Percentiles rank a stretch among this genome's conserved stretches.
Conservation (phyloP, 805 yeast genomes). For the Ogataea corticis region DNA sequence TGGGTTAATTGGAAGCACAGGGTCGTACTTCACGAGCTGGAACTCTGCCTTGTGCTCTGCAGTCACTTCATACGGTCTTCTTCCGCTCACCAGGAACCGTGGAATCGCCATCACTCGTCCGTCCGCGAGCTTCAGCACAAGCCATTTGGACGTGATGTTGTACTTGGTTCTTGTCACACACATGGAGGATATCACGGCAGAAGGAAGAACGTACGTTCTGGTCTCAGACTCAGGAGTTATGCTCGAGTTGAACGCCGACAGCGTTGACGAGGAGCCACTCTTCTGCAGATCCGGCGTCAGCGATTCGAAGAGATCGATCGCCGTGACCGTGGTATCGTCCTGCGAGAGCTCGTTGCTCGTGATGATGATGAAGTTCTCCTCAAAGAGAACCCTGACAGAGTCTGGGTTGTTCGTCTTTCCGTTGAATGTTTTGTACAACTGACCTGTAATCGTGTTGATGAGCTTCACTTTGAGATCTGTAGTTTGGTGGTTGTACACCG, state of each 20-base stretch:
- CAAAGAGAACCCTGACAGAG: constrained; percentile 55
- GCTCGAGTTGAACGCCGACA: constrained; percentile 21
- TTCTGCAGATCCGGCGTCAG: constrained; percentile 48
- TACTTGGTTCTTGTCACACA: constrained; percentile 57
- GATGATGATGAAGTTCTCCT: constrained; percentile 83
- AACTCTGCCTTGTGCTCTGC: constrained; percentile 58
- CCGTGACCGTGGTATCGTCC: constrained; percentile 55
- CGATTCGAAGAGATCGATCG: constrained; percentile 79
- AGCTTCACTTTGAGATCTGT: constrained; percentile 47
- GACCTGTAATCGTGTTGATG: constrained; percentile 72
- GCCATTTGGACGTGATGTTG: constrained; percentile 68
- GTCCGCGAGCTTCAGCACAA: constrained; percentile 55
- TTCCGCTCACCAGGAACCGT: constrained; percentile 62
- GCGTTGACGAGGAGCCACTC: constrained; percentile 5
- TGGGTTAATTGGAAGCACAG: constrained; percentile 54
- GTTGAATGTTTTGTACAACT: constrained; percentile 43
- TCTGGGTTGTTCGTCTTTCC: constrained; percentile 28
- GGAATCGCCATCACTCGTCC: constrained; percentile 75
- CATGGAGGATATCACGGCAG: constrained; percentile 48
- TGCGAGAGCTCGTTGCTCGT: constrained; percentile 56
- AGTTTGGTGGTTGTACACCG: constrained; percentile 35
- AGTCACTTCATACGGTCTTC: constrained; percentile 60
- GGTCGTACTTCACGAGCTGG: constrained; percentile 62
- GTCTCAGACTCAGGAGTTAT: constrained; percentile 48
- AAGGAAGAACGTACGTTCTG: constrained; percentile 65